These are phyloP conservation scores for Penicillium herquei DNA, from an alignment of 495 filamentous ascomycete genomes.

Conservation along the genomic window DNA sequence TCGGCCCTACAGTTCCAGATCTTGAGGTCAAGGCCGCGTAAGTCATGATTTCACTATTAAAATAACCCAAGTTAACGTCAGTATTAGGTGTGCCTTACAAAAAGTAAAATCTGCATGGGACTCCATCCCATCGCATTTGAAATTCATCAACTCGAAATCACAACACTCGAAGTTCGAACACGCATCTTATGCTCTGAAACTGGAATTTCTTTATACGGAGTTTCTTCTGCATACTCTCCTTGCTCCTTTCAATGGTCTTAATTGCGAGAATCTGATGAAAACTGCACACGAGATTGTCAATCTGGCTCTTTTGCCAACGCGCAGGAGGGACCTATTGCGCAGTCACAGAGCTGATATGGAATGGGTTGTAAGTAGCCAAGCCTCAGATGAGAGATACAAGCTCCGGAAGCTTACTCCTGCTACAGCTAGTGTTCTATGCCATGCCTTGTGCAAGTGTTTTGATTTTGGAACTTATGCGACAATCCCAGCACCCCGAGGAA, in stretches of 20 bases:
- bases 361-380: slow-evolving; percentile 1
- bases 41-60: neutral
- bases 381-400: neutral
- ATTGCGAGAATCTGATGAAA: slow-evolving; percentile 3
- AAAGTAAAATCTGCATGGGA: neutral
- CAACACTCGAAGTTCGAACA: neutral
- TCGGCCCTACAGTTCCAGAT: neutral
- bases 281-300: slow-evolving; percentile 12
- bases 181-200: neutral
- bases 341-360: slow-evolving; percentile 2
- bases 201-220: slow-evolving; percentile 4
- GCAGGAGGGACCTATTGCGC: slow-evolving; percentile 2
- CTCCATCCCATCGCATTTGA: slow-evolving; percentile 1
- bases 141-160: neutral
- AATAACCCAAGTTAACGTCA: neutral
- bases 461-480: slow-evolving; percentile 8
- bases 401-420: neutral
- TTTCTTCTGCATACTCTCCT: slow-evolving; percentile 5
- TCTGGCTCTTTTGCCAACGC: slow-evolving; percentile 5
- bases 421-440: slow-evolving; percentile 10
- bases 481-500: slow-evolving; percentile 1
- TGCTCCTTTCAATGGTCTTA: neutral
- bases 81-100: neutral
- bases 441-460: slow-evolving; percentile 13
- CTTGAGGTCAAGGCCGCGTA: neutral